Base-by-base conservation (phyloP, 441 rosid genomes). In the Pelargonium myrrhifolium region DNA sequence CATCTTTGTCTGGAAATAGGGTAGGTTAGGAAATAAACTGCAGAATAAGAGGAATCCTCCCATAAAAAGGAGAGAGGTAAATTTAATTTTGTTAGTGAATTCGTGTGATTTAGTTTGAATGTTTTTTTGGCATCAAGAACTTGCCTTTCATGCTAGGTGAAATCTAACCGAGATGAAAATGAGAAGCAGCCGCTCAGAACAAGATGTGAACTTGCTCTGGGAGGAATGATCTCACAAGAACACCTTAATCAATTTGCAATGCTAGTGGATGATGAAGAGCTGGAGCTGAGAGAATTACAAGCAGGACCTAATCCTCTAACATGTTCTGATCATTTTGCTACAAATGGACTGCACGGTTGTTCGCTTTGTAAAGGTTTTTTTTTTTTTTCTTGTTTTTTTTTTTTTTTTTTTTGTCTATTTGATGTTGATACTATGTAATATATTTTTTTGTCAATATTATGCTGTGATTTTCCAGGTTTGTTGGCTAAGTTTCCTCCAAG, bases 341-440 rank as follows among this genome's bases (percentile, higher is more conserved):
- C 85, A 64, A 79, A 80, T 68, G 81, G 80, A 51, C 71, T 67
- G 47, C 71, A 65, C 66, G 82, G 86, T 71, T 91, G 96, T 80
- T 79, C 84, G 70, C 89, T 92, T 66, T 89, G 97, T 81, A 83
- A 84, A 88, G 99, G 99, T n/a, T n/a, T n/a, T n/a, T n/a, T n/a
- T n/a, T n/a, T n/a, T n/a, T n/a, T n/a, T n/a, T n/a, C n/a, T n/a
- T n/a, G n/a, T n/a, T n/a, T n/a, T n/a, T n/a, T n/a, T n/a, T n/a
- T n/a, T 24, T 24, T 24, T 24, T 24, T 24, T 28, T 28, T 1
- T 28, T 28, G 31, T 1, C 31, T 4, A 55, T 55, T 11, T 55
- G 9, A 18, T 55, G 60, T 18, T 55, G 24, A 55, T 55, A 51
- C 60, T 18, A 55, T 55, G 24, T 55, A 51, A 51, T 18, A 43